Base-by-base conservation (phyloP, 2,329 filamentous ascomycete species). In the Xylaria sp. region DNA sequence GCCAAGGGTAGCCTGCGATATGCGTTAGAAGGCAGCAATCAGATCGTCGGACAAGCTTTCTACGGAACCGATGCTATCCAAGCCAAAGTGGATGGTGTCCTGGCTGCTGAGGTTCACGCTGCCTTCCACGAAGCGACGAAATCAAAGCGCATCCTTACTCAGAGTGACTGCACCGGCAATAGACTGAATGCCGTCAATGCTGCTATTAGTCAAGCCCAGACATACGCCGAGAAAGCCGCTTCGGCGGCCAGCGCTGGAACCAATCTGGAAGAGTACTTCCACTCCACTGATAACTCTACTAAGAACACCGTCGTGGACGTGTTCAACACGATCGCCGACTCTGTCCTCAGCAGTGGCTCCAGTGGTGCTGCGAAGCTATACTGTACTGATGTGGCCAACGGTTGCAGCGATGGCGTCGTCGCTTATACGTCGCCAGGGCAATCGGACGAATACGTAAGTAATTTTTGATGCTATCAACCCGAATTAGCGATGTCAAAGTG, bases 221-320 rank as follows among this genome's bases (percentile, higher is more conserved):
- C 58, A 1, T 61, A 61, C 28, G 43, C 51, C 4, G 35, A 61
- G 21, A 37, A 38, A 11, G 50, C 57, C 6, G 14, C 17, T 25
- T 21, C 57, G 12, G 42, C 57, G 2, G 57, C 57, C 8, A 55
- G 14, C 17, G 51, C 57, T 15, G 51, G 57, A 23, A 60, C 51
- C 4, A 55, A 60, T 35, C 19, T 60, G 17, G 43, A 60, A 43
- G 57, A 60, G 21, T 60, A 60, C 57, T 60, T 60, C 57, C 49
- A 60, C 42, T 60, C 57, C 15, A 60, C 57, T 14, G 21, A 23
- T 12, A 60, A 35, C 7, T 49, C 23, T 52, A 60, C 57, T 33
- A 37, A 25, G 35, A 60, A 35, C 31, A 60, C 57, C 2, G 50
- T 60, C 5, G 57, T 49, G 14, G 14, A 14, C 19, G 51, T 60